Evolutionary conservation across 192 early-diverging fungal genomes (phyloP), one percentile per base, ranked within the genome.

Genomic region (Coemansia sp.): DNA sequence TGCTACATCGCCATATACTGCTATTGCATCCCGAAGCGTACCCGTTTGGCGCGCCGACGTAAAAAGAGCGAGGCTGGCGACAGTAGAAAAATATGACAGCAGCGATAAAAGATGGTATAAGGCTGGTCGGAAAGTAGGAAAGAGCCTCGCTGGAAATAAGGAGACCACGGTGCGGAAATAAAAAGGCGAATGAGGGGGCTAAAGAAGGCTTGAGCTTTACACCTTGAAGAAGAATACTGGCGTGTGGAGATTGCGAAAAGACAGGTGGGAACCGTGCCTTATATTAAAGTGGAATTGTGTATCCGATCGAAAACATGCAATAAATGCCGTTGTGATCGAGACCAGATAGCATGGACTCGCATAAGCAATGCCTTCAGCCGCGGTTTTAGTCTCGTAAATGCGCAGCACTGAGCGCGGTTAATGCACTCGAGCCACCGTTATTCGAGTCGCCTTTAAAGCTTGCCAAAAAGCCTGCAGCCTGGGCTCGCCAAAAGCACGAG

Each of bases 161-260:
- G n/a, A 49, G 24, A 25, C 46, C 46, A 29, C 46, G 46, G 24
- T 49, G 46, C 4, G 24, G 27, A 49, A 24, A 49, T n/a, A n/a
- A n/a, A n/a, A 37, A 25, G 32, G 38, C 31, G 51, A 11, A 29
- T n/a, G n/a, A n/a, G n/a, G 31, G 32, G 43, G n/a, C 15, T 22
- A 24, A 37, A 39, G 42, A 19, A 56, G 47, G 14, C 19, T 12
- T 37, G 65, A 67, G 58, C 54, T 40, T 41, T 19, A 31, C 10
- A 11, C 54, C 43, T 58, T 57, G 60, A 32, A 32, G 54, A 41
- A 39, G 61, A 22, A 60, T 42, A 32, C 11, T 10, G 35, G 68
- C 62, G 68, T 70, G 68, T 39, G 60, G 68, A 70, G 59, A 60
- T 6, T 57, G 39, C 35, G 39, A 58, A 43, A 61, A 29, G 22